A percentile compares a stretch with the other conserved stretches of the same genome.
Conservation (phyloP, 2,329 filamentous ascomycete species). For the Fusarium sp. region DNA sequence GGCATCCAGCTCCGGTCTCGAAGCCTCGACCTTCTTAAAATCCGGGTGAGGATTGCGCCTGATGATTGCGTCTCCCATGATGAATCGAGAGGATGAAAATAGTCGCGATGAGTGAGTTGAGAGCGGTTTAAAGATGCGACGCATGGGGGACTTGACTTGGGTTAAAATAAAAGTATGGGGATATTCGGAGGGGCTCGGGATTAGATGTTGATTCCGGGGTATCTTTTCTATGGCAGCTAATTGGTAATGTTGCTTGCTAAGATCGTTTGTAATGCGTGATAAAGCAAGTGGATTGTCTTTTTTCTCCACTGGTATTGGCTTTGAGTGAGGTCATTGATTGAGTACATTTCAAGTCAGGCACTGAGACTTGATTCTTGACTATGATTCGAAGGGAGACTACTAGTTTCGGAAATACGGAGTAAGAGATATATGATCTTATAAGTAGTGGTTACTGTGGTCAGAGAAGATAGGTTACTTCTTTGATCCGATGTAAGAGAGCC, state of each 20-base stretch:
- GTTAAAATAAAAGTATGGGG: conserved; percentile 10
- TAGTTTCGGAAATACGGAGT: neutral
- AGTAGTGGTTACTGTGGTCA: neutral
- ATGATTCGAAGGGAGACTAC: neutral
- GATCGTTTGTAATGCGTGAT: conserved; percentile 32
- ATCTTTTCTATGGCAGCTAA: neutral
- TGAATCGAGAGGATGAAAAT: conserved; percentile 24
- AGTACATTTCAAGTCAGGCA: conserved; percentile 3
- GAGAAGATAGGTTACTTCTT: neutral
- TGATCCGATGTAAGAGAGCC: neutral
- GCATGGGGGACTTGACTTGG: conserved; percentile 1
- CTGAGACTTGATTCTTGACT: neutral
- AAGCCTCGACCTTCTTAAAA: conserved; percentile 77
- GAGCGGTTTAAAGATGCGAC: conserved; percentile 9
- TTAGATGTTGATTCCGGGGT: conserved; percentile 3
- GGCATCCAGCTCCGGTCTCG: conserved; percentile 69
- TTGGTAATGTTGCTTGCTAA: conserved; percentile 9
- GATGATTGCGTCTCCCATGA: conserved; percentile 49
- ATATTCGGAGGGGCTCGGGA: conserved; percentile 1
- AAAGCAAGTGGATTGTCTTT: conserved; percentile 28
- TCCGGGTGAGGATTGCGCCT: conserved; percentile 72
- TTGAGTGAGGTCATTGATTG: conserved; percentile 18
- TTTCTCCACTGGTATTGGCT: conserved; percentile 17
- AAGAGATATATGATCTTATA: neutral
- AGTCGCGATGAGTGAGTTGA: neutral